Base-by-base conservation (phyloP, 805 yeast species). In the Wickerhamiella bombiphila region DNA sequence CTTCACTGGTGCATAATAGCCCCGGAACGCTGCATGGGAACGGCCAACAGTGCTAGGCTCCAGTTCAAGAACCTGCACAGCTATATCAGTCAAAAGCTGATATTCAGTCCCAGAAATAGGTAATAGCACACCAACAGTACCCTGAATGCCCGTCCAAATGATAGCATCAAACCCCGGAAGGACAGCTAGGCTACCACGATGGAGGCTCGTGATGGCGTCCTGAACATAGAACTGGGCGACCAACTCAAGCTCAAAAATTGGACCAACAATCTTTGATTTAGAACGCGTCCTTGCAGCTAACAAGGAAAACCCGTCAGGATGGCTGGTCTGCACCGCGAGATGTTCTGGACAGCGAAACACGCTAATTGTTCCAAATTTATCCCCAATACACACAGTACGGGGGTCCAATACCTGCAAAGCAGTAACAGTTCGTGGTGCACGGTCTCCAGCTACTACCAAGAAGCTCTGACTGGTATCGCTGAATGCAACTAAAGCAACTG, bases 311-410 rank as follows among this genome's bases (percentile, higher is more conserved):
- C 63, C 61, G 17, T 54, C 58, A 38, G 75, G 81, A 35, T 65
- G 69, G 41, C 69, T 76, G 18, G 72, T 57, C 30, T 65, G 53
- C 31, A 60, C 57, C 0, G 76, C 67, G 0, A 65, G 61, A 3
- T 64, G 59, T n/a, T 58, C 58, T 0, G 78, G 70, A 29, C 78
- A 56, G 41, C 95, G 61, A 29, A 82, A 57, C 1, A 80, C 68
- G 57, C 77, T 74, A 0, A 85, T 34, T 48, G 78, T 81, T 0
- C 97, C 96, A 57, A 80, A 83, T 51, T 75, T 76, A 54, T 91
- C 97, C 11, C 94, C 94, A 1, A 81, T 82, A 29, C 79, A 61
- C 1, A 80, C 70, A 0, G 95, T 83, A 39, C 73, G 74, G 43
- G 72, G 69, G 53, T 91, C 97, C 4, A 91, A 57, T 45, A 72